Evolutionary conservation across 352 stramenopile species (phyloP).

Genomic region (Pythium brachiatum): DNA sequence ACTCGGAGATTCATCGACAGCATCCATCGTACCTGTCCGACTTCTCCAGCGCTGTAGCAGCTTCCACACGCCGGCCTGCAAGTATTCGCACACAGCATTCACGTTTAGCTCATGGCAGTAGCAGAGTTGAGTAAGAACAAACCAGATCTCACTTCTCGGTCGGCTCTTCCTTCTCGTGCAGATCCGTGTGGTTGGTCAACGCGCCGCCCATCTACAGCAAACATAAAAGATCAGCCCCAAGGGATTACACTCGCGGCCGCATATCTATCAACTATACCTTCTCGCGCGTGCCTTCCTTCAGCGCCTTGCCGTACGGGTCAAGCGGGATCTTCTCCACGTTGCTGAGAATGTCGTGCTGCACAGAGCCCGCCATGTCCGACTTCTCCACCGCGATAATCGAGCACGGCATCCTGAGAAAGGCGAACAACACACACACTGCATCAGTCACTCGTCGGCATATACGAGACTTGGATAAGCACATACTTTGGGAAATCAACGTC

Average conservation of each 20-base stretch:
- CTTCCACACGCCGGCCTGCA: constrained; percentile 62
- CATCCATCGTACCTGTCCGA: constrained; percentile 37
- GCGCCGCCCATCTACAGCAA: constrained; percentile 58
- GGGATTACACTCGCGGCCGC: too few species aligned
- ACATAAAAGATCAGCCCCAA: too few species aligned
- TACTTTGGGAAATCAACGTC: constrained; percentile 76
- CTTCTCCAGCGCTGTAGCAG: constrained; percentile 70
- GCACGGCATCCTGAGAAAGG: constrained; percentile 61
- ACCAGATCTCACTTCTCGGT: constrained; percentile 39
- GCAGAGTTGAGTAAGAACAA: neutral
- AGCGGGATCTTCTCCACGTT: constrained; percentile 78
- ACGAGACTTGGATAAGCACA: neutral
- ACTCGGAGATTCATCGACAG: neutral
- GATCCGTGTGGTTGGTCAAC: constrained; percentile 63
- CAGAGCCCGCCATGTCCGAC: constrained; percentile 61
- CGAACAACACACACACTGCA: neutral
- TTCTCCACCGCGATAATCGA: constrained; percentile 70
- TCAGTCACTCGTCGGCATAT: too few species aligned
- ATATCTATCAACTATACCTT: constrained; percentile 33
- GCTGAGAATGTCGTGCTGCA: constrained; percentile 74
- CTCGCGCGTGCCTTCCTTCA: constrained; percentile 53
- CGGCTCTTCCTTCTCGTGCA: constrained; percentile 35
- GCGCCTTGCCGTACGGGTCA: constrained; percentile 39
- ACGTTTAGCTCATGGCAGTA: neutral
- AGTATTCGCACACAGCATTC: neutral